These are phyloP conservation scores for Angomonas deanei DNA, from an alignment of 208 protist species.

Conservation along the genomic window DNA sequence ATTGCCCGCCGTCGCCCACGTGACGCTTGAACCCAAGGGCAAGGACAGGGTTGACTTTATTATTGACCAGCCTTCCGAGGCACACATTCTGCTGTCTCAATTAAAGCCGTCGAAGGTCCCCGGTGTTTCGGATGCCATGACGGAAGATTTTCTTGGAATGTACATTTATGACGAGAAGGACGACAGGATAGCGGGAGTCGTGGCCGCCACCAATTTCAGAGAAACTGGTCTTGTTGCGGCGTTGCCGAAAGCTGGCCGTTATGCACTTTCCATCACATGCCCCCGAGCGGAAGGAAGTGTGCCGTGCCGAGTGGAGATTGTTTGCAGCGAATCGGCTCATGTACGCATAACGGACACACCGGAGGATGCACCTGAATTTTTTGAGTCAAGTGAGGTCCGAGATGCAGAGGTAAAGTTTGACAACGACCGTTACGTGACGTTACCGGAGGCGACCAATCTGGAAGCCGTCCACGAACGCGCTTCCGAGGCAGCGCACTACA, in stretches of 20 bases:
- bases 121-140: conserved; percentile 36
- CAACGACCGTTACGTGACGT: conserved; percentile 9
- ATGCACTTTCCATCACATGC: conserved; percentile 60
- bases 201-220: conserved; percentile 53
- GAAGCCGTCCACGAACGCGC: background rate
- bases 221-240: conserved; percentile 52
- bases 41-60: conserved; percentile 71
- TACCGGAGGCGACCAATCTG: too few relatives aligned
- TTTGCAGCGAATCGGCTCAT: conserved; percentile 49
- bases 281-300: conserved; percentile 30
- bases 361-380: conserved; percentile 27
- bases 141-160: conserved; percentile 65
- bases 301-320: conserved; percentile 56
- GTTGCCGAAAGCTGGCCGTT: conserved; percentile 40
- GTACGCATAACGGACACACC: conserved; percentile 63
- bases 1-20: conserved; percentile 56
- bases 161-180: conserved; percentile 62
- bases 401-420: conserved; percentile 6
- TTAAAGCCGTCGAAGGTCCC: conserved; percentile 27
- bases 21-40: conserved; percentile 24
- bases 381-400: conserved; percentile 12
- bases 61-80: conserved; percentile 53
- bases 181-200: conserved; percentile 32
- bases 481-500: background rate
- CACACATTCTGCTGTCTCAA: conserved; percentile 65